A percentile compares a stretch with the other conserved stretches of the same genome.
Conservation (phyloP, 768 basidiomycete species). For the Pleurotus djamor region DNA sequence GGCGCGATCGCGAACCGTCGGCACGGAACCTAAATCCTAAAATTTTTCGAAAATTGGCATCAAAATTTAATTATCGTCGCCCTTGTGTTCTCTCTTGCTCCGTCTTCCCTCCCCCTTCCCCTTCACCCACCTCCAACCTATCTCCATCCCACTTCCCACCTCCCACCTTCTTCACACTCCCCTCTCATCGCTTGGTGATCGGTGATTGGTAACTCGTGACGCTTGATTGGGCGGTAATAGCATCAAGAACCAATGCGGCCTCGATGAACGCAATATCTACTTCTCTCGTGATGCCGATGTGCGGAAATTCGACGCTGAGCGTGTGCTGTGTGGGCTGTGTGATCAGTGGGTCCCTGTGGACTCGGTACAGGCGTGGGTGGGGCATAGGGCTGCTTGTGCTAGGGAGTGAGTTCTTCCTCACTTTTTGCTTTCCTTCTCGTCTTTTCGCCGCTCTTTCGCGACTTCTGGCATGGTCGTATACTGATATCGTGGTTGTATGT, state of each 20-base stretch:
- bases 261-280: constrained; percentile 57
- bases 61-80: neutral
- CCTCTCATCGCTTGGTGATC: too few species aligned
- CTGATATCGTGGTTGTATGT: neutral
- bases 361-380: constrained; percentile 60
- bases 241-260: constrained; percentile 55
- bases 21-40: too few species aligned
- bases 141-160: too few species aligned
- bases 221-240: too few species aligned
- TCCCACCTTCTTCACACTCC: too few species aligned
- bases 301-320: constrained; percentile 74
- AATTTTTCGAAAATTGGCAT: too few species aligned
- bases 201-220: too few species aligned
- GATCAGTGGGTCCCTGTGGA: constrained; percentile 66
- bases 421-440: neutral
- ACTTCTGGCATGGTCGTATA: neutral
- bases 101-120: neutral
- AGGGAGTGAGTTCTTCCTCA: constrained; percentile 18
- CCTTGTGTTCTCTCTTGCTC: neutral
- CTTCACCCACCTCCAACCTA: too few species aligned
- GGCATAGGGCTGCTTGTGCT: constrained; percentile 58
- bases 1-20: too few species aligned
- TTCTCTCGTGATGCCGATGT: constrained; percentile 67
- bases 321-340: constrained; percentile 67
- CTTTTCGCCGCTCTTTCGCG: neutral